Percentiles rank a stretch among this genome's conserved stretches.
Evolutionary conservation across 83 land plant species (phyloP).

Genomic region (Thuja plicata): DNA sequence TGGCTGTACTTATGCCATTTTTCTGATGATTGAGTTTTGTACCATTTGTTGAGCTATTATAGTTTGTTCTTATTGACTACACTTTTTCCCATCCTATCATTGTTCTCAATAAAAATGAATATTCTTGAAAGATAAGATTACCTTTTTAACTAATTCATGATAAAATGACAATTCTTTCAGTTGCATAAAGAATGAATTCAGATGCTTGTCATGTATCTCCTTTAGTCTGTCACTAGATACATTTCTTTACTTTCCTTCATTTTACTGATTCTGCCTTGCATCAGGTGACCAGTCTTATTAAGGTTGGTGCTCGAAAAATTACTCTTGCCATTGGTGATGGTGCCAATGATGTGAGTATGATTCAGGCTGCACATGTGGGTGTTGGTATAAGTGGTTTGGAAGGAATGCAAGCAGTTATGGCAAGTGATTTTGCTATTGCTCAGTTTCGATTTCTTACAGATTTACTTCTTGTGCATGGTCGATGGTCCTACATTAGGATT

Average conservation of each 20-base stretch:
- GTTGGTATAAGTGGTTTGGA: constrained; percentile 98
- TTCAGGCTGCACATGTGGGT: constrained; percentile 99
- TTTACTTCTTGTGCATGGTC: constrained; percentile 94
- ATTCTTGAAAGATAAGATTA: neutral
- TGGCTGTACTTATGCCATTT: neutral
- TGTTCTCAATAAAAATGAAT: neutral
- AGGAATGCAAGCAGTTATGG: constrained; percentile 99
- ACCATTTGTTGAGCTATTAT: neutral
- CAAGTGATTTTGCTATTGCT: constrained; percentile 99
- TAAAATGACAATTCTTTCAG: neutral
- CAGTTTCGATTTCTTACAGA: constrained; percentile 97
- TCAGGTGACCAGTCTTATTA: constrained; percentile 94
- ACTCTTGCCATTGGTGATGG: constrained; percentile 99
- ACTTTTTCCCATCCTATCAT: neutral
- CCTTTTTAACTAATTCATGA: neutral
- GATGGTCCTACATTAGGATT: constrained; percentile 94
- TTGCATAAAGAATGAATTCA: neutral
- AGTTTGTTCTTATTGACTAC: neutral
- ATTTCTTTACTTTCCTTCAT: neutral
- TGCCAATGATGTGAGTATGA: constrained; percentile 99
- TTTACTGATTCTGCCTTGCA: constrained; percentile 7
- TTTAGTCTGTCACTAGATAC: neutral
- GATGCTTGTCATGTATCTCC: neutral
- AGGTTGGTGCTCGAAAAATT: constrained; percentile 89
- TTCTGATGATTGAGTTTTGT: neutral